These are phyloP conservation scores for Dichotomocladium elegans DNA, from an alignment of 371 early-diverging fungal species.

Conservation along the genomic window DNA sequence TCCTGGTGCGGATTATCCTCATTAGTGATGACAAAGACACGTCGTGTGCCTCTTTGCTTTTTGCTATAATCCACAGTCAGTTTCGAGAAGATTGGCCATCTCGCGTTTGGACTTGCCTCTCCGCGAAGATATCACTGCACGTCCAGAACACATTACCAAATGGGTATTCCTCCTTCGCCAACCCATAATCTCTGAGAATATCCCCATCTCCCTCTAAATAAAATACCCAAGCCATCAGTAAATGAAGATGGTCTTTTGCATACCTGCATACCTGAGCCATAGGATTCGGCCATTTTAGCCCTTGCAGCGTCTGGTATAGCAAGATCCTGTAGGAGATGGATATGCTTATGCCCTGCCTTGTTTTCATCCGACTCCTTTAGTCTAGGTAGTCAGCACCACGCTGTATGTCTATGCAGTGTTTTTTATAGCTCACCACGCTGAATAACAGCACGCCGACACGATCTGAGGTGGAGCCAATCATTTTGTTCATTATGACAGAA, in stretches of 20 bases:
- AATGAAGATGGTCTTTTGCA: background rate
- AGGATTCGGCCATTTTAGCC: slow-evolving; percentile 56
- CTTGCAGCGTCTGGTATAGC: slow-evolving; percentile 59
- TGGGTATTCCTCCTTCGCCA: slow-evolving; percentile 42
- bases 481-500: slow-evolving; percentile 48
- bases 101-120: slow-evolving; percentile 28
- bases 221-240: background rate
- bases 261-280: slow-evolving; percentile 44
- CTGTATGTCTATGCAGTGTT: background rate
- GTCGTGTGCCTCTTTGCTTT: slow-evolving; percentile 50
- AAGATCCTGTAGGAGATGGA: slow-evolving; percentile 60
- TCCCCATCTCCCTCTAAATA: slow-evolving; percentile 1
- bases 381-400: background rate
- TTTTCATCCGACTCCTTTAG: slow-evolving; percentile 42
- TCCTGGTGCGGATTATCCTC: slow-evolving; percentile 58
- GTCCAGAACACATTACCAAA: slow-evolving; percentile 65
- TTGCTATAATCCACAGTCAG: slow-evolving; percentile 14
- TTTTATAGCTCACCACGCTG: slow-evolving; percentile 51
- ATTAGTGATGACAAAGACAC: slow-evolving; percentile 67
- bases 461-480: slow-evolving; percentile 55
- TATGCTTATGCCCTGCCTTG: slow-evolving; percentile 43
- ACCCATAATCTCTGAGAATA: slow-evolving; percentile 48
- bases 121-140: slow-evolving; percentile 54
- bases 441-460: slow-evolving; percentile 61
- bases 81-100: background rate